These are phyloP conservation scores for Lagenaria siceraria DNA, from an alignment of 306 rosid species.

Conservation along the genomic window DNA sequence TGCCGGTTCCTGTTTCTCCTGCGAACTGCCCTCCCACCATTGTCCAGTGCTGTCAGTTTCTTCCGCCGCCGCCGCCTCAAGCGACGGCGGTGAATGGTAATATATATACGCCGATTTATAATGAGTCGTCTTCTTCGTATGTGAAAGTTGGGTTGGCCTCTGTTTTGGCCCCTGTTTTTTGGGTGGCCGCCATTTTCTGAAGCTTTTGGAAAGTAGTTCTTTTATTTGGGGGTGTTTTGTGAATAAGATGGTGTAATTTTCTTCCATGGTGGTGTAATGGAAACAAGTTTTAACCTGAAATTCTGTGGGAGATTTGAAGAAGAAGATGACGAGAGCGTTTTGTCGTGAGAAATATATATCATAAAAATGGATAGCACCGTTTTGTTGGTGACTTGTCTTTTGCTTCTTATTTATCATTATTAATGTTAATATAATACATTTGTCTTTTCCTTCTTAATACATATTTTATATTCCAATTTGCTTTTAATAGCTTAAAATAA, in stretches of 20 bases:
- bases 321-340: not conserved
- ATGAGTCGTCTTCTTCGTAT: not conserved
- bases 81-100: not conserved
- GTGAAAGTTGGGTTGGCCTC: not conserved
- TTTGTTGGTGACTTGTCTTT: not conserved
- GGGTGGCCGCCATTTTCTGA: not conserved
- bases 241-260: not conserved
- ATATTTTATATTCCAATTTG: too few species aligned
- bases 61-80: not conserved
- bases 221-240: not conserved
- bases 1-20: not conserved
- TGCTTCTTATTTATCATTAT: not conserved
- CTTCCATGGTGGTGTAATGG: not conserved
- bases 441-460: too few species aligned
- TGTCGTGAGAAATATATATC: not conserved
- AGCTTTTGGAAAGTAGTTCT: not conserved
- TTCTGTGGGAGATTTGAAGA: not conserved
- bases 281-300: not conserved
- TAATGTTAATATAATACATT: too few species aligned
- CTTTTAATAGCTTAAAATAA: too few species aligned
- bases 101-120: not conserved
- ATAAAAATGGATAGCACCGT: not conserved
- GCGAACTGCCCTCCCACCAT: not conserved
- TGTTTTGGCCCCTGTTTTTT: not conserved
- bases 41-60: slow-evolving; percentile 3